Conservation (phyloP, 140 eudicot species). For the Stevia rebaudiana region DNA sequence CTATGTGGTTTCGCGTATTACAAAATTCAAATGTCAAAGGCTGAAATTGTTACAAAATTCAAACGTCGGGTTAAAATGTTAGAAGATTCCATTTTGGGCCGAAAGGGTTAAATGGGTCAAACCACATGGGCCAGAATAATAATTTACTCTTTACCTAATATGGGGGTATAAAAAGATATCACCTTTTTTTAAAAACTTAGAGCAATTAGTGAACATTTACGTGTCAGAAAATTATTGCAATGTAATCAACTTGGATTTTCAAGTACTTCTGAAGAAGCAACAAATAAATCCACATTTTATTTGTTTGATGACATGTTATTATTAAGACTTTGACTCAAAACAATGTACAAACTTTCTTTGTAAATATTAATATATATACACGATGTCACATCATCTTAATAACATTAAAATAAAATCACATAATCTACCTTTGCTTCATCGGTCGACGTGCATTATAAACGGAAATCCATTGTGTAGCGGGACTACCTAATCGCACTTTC, state of each 20-base stretch:
- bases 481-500: constrained; percentile 80
- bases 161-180: too few species aligned
- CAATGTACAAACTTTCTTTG: not conserved
- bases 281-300: constrained; percentile 2
- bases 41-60: too few species aligned
- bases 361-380: not conserved
- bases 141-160: too few species aligned
- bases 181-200: too few species aligned
- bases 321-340: not conserved
- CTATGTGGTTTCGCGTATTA: too few species aligned
- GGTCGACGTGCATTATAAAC: constrained; percentile 89
- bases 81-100: too few species aligned
- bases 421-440: constrained; percentile 77
- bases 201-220: not conserved
- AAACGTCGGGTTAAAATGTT: too few species aligned
- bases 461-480: constrained; percentile 90
- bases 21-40: too few species aligned
- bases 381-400: not conserved
- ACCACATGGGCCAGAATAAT: too few species aligned
- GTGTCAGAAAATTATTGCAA: not conserved
- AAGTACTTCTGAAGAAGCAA: constrained; percentile 9
- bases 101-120: too few species aligned
- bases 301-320: not conserved
- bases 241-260: constrained; percentile 4
- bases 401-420: not conserved